Evolutionary conservation across 2,329 filamentous ascomycete species (phyloP).

Genomic region (Immersiporthe knoxdaviesiana): DNA sequence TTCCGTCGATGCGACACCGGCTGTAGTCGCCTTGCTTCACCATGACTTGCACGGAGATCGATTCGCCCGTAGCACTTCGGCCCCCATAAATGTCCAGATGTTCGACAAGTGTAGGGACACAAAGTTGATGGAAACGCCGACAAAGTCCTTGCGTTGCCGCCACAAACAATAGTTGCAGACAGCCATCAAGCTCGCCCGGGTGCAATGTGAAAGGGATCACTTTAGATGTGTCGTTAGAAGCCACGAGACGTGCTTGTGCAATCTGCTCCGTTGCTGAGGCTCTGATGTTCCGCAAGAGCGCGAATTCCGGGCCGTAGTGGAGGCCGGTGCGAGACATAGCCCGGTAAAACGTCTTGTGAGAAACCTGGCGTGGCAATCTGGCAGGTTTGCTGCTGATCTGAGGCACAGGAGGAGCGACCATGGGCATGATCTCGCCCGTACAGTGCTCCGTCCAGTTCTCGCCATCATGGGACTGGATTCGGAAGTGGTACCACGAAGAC

Average conservation of each 20-base stretch:
- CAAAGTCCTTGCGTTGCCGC: background rate
- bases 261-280: background rate
- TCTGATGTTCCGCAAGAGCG: background rate
- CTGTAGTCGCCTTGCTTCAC: too few species aligned
- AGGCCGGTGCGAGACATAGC: background rate
- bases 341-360: background rate
- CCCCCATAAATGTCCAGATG: background rate
- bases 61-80: background rate
- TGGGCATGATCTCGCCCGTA: constrained; percentile 16
- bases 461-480: constrained; percentile 35
- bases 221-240: background rate
- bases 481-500: constrained; percentile 36
- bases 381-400: background rate
- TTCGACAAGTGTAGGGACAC: background rate
- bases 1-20: too few species aligned
- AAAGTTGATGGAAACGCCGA: background rate
- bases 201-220: background rate
- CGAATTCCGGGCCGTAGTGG: background rate
- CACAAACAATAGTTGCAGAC: background rate
- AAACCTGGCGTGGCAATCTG: background rate
- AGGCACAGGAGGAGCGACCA: background rate
- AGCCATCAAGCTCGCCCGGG: background rate
- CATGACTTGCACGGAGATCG: too few species aligned
- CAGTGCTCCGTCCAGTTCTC: constrained; percentile 37
- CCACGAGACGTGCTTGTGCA: background rate